Evolutionary conservation across 305 asterid genomes (phyloP).

Genomic region (Petunia hybrid): DNA sequence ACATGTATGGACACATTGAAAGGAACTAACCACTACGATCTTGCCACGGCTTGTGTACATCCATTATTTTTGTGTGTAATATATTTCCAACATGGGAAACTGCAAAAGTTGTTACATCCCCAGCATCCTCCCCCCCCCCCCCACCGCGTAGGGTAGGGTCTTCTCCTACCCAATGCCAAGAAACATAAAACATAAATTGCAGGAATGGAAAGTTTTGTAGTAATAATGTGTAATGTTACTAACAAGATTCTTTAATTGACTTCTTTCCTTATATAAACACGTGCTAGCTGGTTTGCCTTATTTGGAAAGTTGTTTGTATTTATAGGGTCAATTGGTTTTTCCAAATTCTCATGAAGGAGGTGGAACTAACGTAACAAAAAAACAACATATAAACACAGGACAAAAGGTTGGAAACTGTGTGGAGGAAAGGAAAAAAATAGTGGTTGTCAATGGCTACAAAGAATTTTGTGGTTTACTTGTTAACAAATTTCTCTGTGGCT

Average conservation of each 20-base stretch:
- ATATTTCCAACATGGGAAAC: no score
- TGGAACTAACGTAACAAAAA: no score
- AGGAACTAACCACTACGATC: no score
- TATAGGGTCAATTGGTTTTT: background rate
- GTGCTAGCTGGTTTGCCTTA: background rate
- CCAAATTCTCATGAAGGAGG: no score
- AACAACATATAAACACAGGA: no score
- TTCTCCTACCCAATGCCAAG: background rate
- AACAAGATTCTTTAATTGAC: background rate
- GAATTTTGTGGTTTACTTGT: background rate
- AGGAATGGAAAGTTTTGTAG: background rate
- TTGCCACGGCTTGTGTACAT: no score
- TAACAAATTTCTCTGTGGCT: conserved; percentile 1
- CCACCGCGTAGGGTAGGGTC: background rate
- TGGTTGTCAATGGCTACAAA: background rate
- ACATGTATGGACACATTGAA: no score
- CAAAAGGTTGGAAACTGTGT: no score
- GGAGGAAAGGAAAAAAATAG: no score
- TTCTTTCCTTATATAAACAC: background rate
- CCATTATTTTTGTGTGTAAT: no score
- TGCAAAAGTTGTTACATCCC: no score
- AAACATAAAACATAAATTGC: background rate
- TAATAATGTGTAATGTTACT: background rate
- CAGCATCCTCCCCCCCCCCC: background rate
- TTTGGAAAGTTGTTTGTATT: background rate